Percentiles rank a stretch among this genome's conserved stretches.
phyloP scores from a whole-genome alignment of 108 stramenopile genomes.

The Nannochloropsis oceanica region DNA sequence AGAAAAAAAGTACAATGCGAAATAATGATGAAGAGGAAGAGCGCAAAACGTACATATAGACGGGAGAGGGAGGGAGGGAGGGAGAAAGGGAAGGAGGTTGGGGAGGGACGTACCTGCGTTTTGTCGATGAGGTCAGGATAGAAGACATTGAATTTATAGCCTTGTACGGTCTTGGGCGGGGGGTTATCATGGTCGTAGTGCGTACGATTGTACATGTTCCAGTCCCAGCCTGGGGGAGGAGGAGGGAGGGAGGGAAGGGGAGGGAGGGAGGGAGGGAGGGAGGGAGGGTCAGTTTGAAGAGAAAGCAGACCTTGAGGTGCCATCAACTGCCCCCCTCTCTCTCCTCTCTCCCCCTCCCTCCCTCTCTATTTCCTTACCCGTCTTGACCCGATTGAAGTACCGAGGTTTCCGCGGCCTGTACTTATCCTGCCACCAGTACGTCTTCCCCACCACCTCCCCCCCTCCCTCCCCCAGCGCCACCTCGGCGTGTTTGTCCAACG shows the following conservation, averaged over 20 bases:
- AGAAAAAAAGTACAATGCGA: neutral
- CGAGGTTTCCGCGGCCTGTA: constrained; percentile 92
- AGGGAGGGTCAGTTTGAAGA: neutral
- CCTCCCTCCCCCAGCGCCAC: no score
- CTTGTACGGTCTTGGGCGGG: constrained; percentile 97
- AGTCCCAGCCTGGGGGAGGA: constrained; percentile 40
- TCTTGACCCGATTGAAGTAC: constrained; percentile 95
- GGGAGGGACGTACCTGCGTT: constrained; percentile 14
- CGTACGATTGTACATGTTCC: constrained; percentile 98
- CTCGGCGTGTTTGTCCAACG: no score
- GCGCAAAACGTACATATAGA: no score
- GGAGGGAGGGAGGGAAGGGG: neutral
- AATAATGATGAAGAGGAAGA: no score
- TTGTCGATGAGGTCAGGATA: constrained; percentile 98
- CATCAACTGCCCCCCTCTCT: neutral
- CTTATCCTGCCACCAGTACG: constrained; percentile 74
- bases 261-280: neutral
- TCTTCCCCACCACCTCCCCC: neutral
- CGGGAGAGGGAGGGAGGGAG: no score
- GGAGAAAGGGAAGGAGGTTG: no score
- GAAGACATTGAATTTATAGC: constrained; percentile 97
- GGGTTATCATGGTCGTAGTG: constrained; percentile 97
- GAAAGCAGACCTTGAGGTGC: neutral
- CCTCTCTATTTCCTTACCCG: no score
- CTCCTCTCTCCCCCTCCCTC: neutral